phyloP scores from a whole-genome alignment of 257 asterid genomes.

The Dorcoceras hygrometricum region DNA sequence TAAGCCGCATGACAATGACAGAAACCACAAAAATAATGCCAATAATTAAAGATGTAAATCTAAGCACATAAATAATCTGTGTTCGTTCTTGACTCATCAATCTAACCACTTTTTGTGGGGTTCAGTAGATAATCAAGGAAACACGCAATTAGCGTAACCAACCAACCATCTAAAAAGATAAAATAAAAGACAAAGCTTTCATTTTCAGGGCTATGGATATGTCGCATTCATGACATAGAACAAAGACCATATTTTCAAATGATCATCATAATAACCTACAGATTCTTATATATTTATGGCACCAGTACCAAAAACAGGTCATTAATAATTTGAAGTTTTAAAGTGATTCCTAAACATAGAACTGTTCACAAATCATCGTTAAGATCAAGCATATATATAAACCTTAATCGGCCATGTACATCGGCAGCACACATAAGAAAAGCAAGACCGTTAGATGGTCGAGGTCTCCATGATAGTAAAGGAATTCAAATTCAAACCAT shows the following conservation, averaged over 20 bases:
- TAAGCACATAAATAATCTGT: conserved; percentile 23
- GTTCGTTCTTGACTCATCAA: conserved; percentile 9
- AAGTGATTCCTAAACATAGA: background rate
- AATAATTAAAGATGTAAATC: conserved; percentile 19
- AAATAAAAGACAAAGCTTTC: conserved; percentile 36
- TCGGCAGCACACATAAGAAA: background rate
- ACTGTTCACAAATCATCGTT: background rate
- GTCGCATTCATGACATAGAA: conserved; percentile 32
- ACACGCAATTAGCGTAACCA: conserved; percentile 51
- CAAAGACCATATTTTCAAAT: conserved; percentile 4
- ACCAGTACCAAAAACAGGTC: background rate
- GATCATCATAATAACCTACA: conserved; percentile 18
- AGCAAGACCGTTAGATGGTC: background rate
- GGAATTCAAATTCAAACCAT: background rate
- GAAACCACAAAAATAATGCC: conserved; percentile 19
- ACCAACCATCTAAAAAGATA: conserved; percentile 45
- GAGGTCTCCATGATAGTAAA: background rate
- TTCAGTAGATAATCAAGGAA: conserved; percentile 52
- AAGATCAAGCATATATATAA: too few species aligned
- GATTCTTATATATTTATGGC: background rate
- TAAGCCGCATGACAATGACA: conserved; percentile 23
- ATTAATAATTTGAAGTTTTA: background rate
- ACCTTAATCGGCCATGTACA: background rate
- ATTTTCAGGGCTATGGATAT: conserved; percentile 28
- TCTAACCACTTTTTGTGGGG: conserved; percentile 31